Evolutionary conservation across 305 asterid genomes (phyloP).

Genomic region (Nicotiana rustica): DNA sequence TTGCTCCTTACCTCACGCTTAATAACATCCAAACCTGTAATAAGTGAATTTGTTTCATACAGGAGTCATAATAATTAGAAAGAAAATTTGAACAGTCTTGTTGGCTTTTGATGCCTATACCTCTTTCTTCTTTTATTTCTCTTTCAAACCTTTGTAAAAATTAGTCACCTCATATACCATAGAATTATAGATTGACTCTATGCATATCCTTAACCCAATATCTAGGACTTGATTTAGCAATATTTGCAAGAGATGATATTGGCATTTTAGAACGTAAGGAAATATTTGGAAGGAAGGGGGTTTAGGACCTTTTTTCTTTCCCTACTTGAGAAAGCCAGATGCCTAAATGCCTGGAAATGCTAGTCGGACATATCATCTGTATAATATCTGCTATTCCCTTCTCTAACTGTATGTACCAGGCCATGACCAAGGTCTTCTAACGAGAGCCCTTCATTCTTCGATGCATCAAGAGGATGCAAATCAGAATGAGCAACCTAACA

Average conservation of each 20-base stretch:
- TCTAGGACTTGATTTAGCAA: slow-evolving; percentile 1
- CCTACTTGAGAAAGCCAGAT: neutral
- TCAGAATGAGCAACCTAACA: neutral
- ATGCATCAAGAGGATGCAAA: slow-evolving; percentile 24
- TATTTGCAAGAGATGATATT: neutral
- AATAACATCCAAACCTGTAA: neutral
- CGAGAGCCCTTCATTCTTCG: neutral
- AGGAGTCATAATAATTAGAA: slow-evolving; percentile 1
- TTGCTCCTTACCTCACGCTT: neutral
- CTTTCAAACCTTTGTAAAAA: neutral
- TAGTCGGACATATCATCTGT: slow-evolving; percentile 2
- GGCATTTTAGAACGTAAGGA: neutral
- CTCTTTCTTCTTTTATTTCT: slow-evolving; percentile 19
- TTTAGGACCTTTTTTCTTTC: neutral
- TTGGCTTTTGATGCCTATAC: slow-evolving; percentile 15
- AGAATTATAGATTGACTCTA: neutral
- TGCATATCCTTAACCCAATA: slow-evolving; percentile 24
- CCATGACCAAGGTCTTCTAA: slow-evolving; percentile 3
- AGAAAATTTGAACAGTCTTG: neutral
- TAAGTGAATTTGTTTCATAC: neutral
- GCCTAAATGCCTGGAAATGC: neutral
- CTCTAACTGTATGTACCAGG: neutral
- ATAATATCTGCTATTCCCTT: neutral
- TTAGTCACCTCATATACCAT: neutral
- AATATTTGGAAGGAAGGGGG: neutral